phyloP scores from a whole-genome alignment of 306 rosid genomes.

The Canavalia ensiformis region DNA sequence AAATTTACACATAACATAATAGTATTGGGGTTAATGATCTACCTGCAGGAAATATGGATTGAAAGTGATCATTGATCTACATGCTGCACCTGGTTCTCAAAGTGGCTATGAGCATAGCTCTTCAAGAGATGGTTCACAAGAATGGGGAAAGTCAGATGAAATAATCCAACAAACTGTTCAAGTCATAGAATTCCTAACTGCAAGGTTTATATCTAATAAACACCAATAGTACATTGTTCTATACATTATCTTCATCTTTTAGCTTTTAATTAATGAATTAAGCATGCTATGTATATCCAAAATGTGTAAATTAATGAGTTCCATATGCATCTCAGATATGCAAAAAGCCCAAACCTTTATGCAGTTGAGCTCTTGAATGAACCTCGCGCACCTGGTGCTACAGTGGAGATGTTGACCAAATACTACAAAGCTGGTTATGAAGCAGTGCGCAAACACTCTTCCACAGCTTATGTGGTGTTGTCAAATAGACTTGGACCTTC shows the following conservation, averaged over 20 bases:
- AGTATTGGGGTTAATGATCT: not conserved
- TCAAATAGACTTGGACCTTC: slow-evolving; percentile 64
- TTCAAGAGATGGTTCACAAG: slow-evolving; percentile 74
- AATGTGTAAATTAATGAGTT: too few species aligned
- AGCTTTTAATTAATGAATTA: not conserved
- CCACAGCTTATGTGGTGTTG: slow-evolving; percentile 60
- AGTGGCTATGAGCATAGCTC: slow-evolving; percentile 69
- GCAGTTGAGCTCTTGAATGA: slow-evolving; percentile 81
- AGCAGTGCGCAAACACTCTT: slow-evolving; percentile 64
- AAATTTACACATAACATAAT: not conserved
- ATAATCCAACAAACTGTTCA: slow-evolving; percentile 67
- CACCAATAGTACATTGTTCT: too few species aligned
- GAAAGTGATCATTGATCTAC: slow-evolving; percentile 77
- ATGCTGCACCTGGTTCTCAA: slow-evolving; percentile 84
- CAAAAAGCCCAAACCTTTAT: slow-evolving; percentile 60
- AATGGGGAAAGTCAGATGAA: slow-evolving; percentile 71
- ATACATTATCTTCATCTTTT: too few species aligned
- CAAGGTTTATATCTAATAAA: slow-evolving; percentile 56
- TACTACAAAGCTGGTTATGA: slow-evolving; percentile 70
- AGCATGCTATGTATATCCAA: not conserved
- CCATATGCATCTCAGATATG: slow-evolving; percentile 53
- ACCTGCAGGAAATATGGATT: slow-evolving; percentile 70
- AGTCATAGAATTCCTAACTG: slow-evolving; percentile 70
- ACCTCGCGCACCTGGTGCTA: slow-evolving; percentile 65
- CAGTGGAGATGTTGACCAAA: slow-evolving; percentile 58